phyloP scores from a whole-genome alignment of 352 stramenopile genomes.

The Globisporangium uncinulatum region DNA sequence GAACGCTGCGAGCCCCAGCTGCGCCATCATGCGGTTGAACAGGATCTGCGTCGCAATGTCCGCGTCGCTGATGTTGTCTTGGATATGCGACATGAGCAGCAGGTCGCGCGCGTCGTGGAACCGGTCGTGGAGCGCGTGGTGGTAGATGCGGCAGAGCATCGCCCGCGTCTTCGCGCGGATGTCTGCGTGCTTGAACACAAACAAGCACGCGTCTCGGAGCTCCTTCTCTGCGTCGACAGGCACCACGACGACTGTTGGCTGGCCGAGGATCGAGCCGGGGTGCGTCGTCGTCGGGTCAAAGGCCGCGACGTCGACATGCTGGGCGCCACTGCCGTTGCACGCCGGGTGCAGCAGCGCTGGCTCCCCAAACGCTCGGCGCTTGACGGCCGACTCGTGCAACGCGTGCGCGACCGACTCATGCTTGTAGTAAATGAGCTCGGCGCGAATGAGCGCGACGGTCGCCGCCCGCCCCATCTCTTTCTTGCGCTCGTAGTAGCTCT shows the following conservation, averaged over 20 bases:
- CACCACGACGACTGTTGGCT: conserved; percentile 59
- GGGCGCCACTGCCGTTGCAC: conserved; percentile 65
- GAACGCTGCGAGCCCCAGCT: conserved; percentile 96
- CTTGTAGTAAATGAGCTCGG: conserved; percentile 97
- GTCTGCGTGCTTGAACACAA: conserved; percentile 88
- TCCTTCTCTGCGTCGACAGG: conserved; percentile 75
- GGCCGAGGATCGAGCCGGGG: conserved; percentile 59
- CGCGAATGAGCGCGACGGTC: conserved; percentile 86
- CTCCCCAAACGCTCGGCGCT: conserved; percentile 84
- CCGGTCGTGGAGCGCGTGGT: too few relatives aligned
- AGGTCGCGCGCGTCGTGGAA: too few relatives aligned
- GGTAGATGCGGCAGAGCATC: too few relatives aligned
- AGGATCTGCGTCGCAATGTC: too few relatives aligned
- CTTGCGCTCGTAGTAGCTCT: conserved; percentile 89
- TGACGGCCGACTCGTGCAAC: conserved; percentile 68
- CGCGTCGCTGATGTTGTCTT: too few relatives aligned
- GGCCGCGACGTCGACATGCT: too few relatives aligned
- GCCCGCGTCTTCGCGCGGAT: too few relatives aligned
- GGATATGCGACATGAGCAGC: too few relatives aligned
- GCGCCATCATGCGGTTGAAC: too few relatives aligned
- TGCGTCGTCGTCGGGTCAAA: too few relatives aligned
- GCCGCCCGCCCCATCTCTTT: conserved; percentile 74
- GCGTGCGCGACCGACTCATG: conserved; percentile 91
- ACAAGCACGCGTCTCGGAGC: conserved; percentile 88
- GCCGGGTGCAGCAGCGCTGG: conserved; percentile 83